A percentile compares a stretch with the other conserved stretches of the same genome.
These are phyloP conservation scores for Leccinum solheimii DNA, from an alignment of 1,284 basidiomycete genomes.

Conservation along the genomic window DNA sequence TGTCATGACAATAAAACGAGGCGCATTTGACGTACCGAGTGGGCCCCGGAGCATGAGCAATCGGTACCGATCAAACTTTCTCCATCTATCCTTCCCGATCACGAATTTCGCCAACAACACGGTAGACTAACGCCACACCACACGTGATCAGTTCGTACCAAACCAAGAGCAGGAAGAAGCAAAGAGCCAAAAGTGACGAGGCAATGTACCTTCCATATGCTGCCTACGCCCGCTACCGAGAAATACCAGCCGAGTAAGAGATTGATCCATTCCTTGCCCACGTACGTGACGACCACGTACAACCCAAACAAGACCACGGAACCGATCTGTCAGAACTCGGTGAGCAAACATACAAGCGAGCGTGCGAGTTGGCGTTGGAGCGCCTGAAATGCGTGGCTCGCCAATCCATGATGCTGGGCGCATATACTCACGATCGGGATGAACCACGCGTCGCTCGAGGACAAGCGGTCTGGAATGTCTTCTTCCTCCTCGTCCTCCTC, in stretches of 20 bases:
- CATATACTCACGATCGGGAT: constrained; percentile 65
- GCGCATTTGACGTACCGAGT: constrained; percentile 38
- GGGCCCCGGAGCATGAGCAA: constrained; percentile 47
- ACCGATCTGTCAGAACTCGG: constrained; percentile 48
- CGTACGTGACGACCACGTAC: constrained; percentile 72
- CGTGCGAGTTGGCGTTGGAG: not conserved
- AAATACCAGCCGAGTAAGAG: constrained; percentile 79
- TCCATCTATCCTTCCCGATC: constrained; percentile 55
- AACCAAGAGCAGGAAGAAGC: not conserved
- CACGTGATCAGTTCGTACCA: not conserved
- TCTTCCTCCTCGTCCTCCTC: constrained; percentile 44
- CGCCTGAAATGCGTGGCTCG: not conserved
- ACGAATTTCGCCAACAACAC: constrained; percentile 48
- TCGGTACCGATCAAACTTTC: constrained; percentile 47
- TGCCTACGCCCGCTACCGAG: constrained; percentile 58
- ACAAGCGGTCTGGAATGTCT: constrained; percentile 56
- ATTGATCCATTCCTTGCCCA: constrained; percentile 84
- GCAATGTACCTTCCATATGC: constrained; percentile 60
- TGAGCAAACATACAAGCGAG: not conserved
- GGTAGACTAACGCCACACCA: constrained; percentile 42
- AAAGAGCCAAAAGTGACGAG: not conserved
- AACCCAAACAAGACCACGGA: constrained; percentile 65
- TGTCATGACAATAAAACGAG: not conserved
- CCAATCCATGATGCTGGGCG: not conserved
- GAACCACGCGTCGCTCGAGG: constrained; percentile 69